Evolutionary conservation across 75 land plant species (phyloP), one percentile per base, ranked within the genome.

Genomic region (Selaginella tamariscina): DNA sequence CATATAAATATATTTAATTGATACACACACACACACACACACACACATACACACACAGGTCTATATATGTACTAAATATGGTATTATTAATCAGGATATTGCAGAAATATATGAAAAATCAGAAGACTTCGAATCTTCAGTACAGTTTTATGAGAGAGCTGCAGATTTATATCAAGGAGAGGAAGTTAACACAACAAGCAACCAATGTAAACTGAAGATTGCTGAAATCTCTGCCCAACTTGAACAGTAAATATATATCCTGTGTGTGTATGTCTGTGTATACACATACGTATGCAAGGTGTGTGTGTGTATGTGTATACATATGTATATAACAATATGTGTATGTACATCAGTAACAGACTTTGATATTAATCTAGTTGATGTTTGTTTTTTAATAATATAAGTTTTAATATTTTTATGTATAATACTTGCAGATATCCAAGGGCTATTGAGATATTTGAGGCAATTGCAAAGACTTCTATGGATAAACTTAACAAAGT

Each of bases 141-240:
- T 89, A 54, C 74, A 56, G 21, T 87, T 75, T 73, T 83, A 75
- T 70, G 91, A 89, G 62, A 77, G 78, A 56, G 86, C 96, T 18
- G 88, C 88, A 33, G 98, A 94, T 44, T 80, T 94, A 31, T 94
- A 83, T 72, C 81, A 80, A 68, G 85, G 84, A 68, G 98, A 94
- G 76, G 91, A 87, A 55, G 82, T 70, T 54, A 83, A 83, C 24
- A 86, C 85, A 60, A 74, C 88, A 55, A 89, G 86, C 2, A 94
- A 89, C 54, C 89, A 86, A 65, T 89, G 98, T 81, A 87, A 79
- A 77, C 86, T 82, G 57, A 94, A 89, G 76, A 84, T 94, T 68
- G 98, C 96, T 15, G 87, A 94, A 67, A 84, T 79, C 70, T 86
- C 96, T 74, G 98, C 98, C 54, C 84, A 87, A 69, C 70, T 87